Conservation (phyloP, 768 basidiomycete genomes). For the Boletus subparvulus region DNA sequence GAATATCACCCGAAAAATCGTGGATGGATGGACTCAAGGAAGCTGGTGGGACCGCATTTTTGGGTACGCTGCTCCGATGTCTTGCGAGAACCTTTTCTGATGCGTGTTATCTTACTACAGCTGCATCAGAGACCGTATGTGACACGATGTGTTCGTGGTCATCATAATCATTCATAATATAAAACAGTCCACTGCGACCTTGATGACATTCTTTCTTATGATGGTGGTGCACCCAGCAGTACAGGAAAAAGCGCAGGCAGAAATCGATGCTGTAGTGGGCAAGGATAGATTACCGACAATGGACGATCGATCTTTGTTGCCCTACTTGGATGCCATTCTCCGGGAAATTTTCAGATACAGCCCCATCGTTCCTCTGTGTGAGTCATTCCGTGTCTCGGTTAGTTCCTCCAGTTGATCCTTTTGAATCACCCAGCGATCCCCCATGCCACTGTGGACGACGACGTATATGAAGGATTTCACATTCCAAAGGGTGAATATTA, state of each 20-base stretch:
- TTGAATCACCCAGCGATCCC: conserved; percentile 19
- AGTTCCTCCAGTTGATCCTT: neutral
- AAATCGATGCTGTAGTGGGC: conserved; percentile 8
- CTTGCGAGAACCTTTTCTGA: neutral
- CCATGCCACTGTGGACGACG: conserved; percentile 36
- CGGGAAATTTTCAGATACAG: conserved; percentile 1
- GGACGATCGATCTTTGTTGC: conserved; percentile 9
- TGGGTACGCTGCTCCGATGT: neutral
- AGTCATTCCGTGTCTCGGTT: neutral
- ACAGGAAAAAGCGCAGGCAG: conserved; percentile 4
- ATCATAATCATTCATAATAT: neutral
- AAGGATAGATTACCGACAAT: neutral
- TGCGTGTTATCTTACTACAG: neutral
- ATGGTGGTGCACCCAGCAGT: conserved; percentile 6
- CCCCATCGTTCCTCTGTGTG: conserved; percentile 3
- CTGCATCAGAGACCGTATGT: conserved; percentile 7
- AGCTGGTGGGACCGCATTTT: neutral
- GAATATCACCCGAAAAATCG: neutral
- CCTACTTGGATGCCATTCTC: conserved; percentile 6
- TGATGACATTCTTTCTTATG: conserved; percentile 13
- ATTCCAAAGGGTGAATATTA: neutral
- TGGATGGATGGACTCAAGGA: conserved; percentile 1
- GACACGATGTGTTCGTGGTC: neutral
- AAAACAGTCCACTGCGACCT: neutral
- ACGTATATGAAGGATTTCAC: conserved; percentile 29